Base-by-base conservation (phyloP, 164 flowering plant genomes). In the Tetracentron sinense region DNA sequence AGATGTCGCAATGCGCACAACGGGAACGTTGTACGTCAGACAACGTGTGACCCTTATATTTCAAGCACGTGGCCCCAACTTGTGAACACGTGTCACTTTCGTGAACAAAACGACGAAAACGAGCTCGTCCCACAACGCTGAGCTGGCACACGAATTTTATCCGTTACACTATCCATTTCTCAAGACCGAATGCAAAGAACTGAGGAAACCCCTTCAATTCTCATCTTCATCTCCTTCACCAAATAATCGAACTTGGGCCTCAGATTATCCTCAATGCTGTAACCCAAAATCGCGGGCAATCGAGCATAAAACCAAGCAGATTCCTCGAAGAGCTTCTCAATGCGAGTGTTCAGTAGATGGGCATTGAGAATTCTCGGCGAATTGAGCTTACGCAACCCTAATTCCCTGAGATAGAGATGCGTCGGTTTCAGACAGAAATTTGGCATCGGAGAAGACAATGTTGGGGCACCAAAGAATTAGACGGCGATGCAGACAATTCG, bases 221-320 rank as follows among this genome's bases (percentile, higher is more conserved):
- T 60, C 71, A 85, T 71, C 74, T 71, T 74, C 89, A 84, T 86
- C 63, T 73, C 86, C 62, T 44, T 48, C 68, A 75, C 73, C 81
- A 84, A 71, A 66, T 74, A 88, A 72, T 81, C 82, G n/a, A 65
- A 58, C 77, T 88, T 88, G 1, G 85, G 85, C 76, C 61, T 62
- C 81, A 86, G 25, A 68, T 82, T 81, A 31, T 77, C 65, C 53
- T 84, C 89, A 0, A 81, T 54, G 23, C 84, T 78, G 59, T 88
- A 86, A n/a, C 91, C 85, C 27, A 88, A 88, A 1, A 86, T 74
- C 0, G 90, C 91, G 17, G 88, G 91, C 44, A 88, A 62, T 8
- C 89, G 58, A 0, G 63, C 83, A 63, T 91, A 88, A 55, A 75
- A 42, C 35, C 57, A 71, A 3, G 69, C 68, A 0, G 88, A 68